Evolutionary conservation across 768 basidiomycete genomes (phyloP), one percentile per base, ranked within the genome.

Genomic region (Boletus rubropictus): DNA sequence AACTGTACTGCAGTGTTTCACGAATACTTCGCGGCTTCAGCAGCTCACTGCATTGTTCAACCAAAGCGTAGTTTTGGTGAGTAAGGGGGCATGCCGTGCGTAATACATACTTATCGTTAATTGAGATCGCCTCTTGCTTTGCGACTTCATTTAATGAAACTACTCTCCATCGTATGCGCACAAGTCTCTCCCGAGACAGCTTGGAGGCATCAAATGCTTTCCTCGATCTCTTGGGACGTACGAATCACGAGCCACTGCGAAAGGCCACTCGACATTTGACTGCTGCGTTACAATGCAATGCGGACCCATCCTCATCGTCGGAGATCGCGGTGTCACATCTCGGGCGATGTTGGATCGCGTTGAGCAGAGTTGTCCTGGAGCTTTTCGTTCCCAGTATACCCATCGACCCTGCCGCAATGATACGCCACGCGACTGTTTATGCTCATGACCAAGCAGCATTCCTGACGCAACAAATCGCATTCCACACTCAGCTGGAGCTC

Each of bases 381-480:
- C 75, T 94, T 17, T 84, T 85, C 59, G 73, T 98, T 32, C 92
- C 96, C 0, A 78, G 90, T 62, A 69, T 79, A 2, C 91, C 94
- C 3, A 68, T 97, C 40, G 96, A 99, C 63, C 96, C 96, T 22
- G 81, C 84, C 7, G 81, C 81, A 20, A 75, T 83, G 28, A 73
- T 81, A 44, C 73, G 70, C 42, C 76, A 70, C 39, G 68, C 70
- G 0, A 57, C 59, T 2, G 63, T 69, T 25, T 78, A 81, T 24
- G 72, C 75, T 60, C 57, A 61, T 24, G 58, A 71, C 40, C 72
- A 80, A 44, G 55, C 69, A 27, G 53, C 60, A 2, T 56, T 69
- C 21, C 53, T 88, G 3, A 51, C 59, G 4, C 64, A 67, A 3
- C 80, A 89, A 62, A 60, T 83, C 7, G 43, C 56, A 6, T 69